Base-by-base conservation (phyloP, 2,329 filamentous ascomycete genomes). In the Cordyceps cicadae region DNA sequence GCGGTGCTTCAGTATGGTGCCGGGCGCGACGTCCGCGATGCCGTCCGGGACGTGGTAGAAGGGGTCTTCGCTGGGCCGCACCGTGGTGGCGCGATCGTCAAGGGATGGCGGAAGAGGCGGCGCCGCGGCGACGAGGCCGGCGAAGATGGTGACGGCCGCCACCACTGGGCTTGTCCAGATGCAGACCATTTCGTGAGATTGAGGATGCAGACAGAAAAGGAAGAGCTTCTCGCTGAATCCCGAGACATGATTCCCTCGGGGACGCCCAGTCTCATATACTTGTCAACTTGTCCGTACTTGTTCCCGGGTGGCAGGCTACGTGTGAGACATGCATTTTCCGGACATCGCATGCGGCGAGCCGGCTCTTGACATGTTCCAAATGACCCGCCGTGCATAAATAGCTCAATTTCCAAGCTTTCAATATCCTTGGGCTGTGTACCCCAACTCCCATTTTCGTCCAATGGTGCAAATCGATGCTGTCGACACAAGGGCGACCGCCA, bases 31-130 rank as follows among this genome's bases (percentile, higher is more conserved):
- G 5, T 26, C 21, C 1, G 62, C 63, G 14, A 69, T 39, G 3
- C 60, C 60, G 3, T 59, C 54, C 9, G 67, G 68, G 11, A 66
- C 64, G 8, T 24, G 21, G 54, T 70, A 68, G 50, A 69, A 70
- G 5, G 64, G n/a, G 50, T 70, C 68, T 8, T 63, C 29, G 54
- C 64, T 67, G 3, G 67, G 66, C 12, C 34, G 61, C 17, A 61
- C 34, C 7, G 58, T 57, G 3, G 45, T 57, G 43, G n/a, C 32
- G 45, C 45, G 54, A 39, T 57, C 45, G 19, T 37, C 15, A 4
- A 57, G 26, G 4, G 45, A 14, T 4, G 32, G 29, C 2, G 54
- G 43, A 12, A 41, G 2, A 12, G 54, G 45, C 45, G 54, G 54
- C 26, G 54, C 54, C 17, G 54, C 43, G 19, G 29, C 9, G 9